Evolutionary conservation across 306 rosid genomes (phyloP).

Genomic region (Cyclanthera cordifolia): DNA sequence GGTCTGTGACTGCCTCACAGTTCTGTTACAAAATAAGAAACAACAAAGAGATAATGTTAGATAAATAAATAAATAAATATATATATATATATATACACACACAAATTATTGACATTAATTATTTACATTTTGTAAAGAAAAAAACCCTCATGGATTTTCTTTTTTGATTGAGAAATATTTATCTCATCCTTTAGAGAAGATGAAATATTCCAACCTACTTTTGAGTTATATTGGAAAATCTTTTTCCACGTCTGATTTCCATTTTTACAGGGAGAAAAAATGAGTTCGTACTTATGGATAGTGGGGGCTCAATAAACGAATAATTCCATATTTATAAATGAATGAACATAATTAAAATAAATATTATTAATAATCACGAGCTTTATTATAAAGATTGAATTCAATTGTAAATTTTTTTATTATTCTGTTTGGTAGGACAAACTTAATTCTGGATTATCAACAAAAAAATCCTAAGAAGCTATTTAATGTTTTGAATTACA

Average conservation of each 20-base stretch:
- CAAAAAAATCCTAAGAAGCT: too few species aligned
- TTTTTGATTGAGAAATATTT: neutral
- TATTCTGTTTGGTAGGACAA: too few species aligned
- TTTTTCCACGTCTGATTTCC: slow-evolving; percentile 8
- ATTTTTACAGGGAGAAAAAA: neutral
- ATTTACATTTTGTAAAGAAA: neutral
- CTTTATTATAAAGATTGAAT: too few species aligned
- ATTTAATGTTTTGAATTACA: too few species aligned
- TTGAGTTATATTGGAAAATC: neutral
- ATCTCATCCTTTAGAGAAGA: neutral
- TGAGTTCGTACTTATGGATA: neutral
- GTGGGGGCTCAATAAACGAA: neutral
- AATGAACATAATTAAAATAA: too few species aligned
- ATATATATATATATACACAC: neutral
- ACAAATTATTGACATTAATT: neutral
- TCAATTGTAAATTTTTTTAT: too few species aligned
- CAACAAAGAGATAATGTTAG: slow-evolving; percentile 13
- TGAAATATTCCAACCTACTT: slow-evolving; percentile 6
- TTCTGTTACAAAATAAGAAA: slow-evolving; percentile 26
- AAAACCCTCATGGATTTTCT: neutral
- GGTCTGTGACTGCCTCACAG: slow-evolving; percentile 47
- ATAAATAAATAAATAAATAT: neutral
- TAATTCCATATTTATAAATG: neutral
- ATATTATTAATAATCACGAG: too few species aligned
- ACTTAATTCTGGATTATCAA: too few species aligned